Conservation (phyloP, 140 eudicot species). For the Erigeron philadelphicus region DNA sequence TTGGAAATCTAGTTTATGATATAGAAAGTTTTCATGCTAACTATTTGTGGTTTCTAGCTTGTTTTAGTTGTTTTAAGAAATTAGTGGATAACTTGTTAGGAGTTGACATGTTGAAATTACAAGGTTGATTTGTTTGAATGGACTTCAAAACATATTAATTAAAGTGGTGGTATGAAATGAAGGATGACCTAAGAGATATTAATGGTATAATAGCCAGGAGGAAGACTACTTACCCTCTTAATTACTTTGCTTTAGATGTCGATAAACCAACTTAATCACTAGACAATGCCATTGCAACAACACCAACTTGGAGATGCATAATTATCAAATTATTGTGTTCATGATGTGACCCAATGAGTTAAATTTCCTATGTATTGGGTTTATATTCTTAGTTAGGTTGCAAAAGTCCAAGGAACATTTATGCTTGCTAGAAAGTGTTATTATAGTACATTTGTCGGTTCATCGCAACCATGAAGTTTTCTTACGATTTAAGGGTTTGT, state of each 20-base stretch:
- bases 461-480: no score
- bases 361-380: not conserved
- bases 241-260: conserved; percentile 33
- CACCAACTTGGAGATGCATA: conserved; percentile 8
- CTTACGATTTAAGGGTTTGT: no score
- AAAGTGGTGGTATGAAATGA: conserved; percentile 24
- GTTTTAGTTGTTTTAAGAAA: not conserved
- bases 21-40: not conserved
- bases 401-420: not conserved
- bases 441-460: not conserved
- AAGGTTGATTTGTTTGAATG: not conserved
- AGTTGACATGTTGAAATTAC: not conserved
- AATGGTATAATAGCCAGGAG: conserved; percentile 10
- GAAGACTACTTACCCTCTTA: conserved; percentile 30
- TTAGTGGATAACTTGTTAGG: not conserved
- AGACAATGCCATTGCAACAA: conserved; percentile 31
- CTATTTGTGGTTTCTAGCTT: not conserved
- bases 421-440: not conserved
- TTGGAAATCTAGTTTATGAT: no score
- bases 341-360: conserved; percentile 12
- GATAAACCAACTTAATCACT: conserved; percentile 22
- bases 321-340: conserved; percentile 9
- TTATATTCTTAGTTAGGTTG: not conserved
- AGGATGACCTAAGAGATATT: conserved; percentile 22
- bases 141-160: not conserved